Base-by-base conservation (phyloP, 129 eudicot species). In the Pittosporum tobira region DNA sequence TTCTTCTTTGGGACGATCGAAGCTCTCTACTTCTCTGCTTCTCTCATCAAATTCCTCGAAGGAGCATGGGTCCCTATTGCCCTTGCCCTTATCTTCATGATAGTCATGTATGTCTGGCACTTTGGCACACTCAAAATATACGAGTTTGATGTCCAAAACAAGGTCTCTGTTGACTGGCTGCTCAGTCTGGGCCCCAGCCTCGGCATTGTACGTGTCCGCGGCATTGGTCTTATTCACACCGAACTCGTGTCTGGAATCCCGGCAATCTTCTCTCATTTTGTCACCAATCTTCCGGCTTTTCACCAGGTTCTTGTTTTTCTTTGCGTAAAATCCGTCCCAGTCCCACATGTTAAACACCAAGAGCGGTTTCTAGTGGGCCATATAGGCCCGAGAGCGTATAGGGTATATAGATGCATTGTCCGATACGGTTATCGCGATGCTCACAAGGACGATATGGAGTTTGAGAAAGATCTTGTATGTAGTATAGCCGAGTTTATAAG, bases 51-150 rank as follows among this genome's bases (percentile, higher is more conserved):
- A 68, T 93, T 93, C 70, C 82, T 87, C 2, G 99, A 93, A 73
- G 99, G 99, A 29, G 99, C 99, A 2, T 93, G 99, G 99, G 94
- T 93, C 24, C 99, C 99, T 0, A 70, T 93, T 40, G 96, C 73
- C 3, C 85, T 93, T 11, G 71, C 99, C 24, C 80, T 87, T 66
- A 40, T 76, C 49, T 84, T 93, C 77, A 79, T 93, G 91, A 61
- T 75, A 1, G 73, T 84, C 28, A 93, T 87, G 99, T 75, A 72
- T 27, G 70, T 81, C 8, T 93, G 99, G 99, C 96, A 87, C 80
- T 93, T 78, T 11, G 99, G 96, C 29, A 81, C 99, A 0, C 72
- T 81, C 5, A 78, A 74, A 52, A 87, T 82, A 61, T 91, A 91
- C 22, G 94, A 91, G 62, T 91, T 83, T 25, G 99, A 93, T 43